Base-by-base conservation (phyloP, 177 flowering plant species). In the Telopea speciosissima region DNA sequence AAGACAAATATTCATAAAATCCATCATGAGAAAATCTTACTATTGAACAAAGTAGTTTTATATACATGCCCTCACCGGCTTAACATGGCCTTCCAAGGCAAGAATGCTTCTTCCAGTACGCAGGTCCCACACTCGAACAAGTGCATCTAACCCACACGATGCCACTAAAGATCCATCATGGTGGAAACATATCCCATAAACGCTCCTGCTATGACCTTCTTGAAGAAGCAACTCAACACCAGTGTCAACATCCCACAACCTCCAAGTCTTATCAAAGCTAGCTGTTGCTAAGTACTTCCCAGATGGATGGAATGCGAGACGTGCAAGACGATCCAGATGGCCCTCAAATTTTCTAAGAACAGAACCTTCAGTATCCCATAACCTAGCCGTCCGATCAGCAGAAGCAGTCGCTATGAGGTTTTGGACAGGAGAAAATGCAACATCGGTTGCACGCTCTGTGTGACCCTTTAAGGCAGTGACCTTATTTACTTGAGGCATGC, bases 191-290 rank as follows among this genome's bases (percentile, higher is more conserved):
- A 96, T 73, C 59, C 95, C 93, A 72, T 93, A 96, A 36, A 93
- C 86, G 73, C 97, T 86, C 74, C 97, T 81, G 74, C 98, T 93
- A 68, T 96, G 99, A 49, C 99, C 99, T 87, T 96, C 99, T 82
- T 96, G 99, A 66, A 93, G 95, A 78, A 96, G 97, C 83, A 96
- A 81, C 84, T 96, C 99, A 21, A 67, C 82, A 26, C 97, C 97
- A 71, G 86, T 83, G 63, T 89, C 84, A 28, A 89, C 68, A 78
- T 93, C 96, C 99, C 98, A 96, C 74, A 96, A 68, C 79, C 99
- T 89, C 97, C 99, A 96, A 16, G 99, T 96, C 79, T 91, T 93
- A 84, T 96, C 99, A 84, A 85, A 96, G 82, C 99, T 89, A 74
- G 97, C 78, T 40, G 98, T 93, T 8, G 89, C 98, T 79, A 96